Conservation (phyloP, 768 basidiomycete species). For the Boletus rubroflammeus region DNA sequence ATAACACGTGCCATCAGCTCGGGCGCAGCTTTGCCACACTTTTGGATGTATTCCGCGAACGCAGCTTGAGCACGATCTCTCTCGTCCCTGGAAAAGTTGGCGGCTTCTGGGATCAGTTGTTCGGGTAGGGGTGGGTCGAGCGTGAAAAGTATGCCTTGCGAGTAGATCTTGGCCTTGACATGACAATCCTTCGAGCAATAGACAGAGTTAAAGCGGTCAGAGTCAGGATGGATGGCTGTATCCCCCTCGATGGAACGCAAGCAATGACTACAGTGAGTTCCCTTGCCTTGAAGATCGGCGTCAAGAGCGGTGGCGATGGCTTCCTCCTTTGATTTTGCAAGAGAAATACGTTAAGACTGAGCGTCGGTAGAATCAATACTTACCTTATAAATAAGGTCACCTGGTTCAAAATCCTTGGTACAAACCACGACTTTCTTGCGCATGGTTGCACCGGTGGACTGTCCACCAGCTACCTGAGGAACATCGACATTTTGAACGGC, state of each 20-base stretch:
- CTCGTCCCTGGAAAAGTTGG: constrained; percentile 35
- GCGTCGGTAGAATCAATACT: not conserved
- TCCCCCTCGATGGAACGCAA: constrained; percentile 53
- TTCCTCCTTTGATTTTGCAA: constrained; percentile 52
- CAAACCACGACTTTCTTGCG: constrained; percentile 57
- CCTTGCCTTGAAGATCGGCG: constrained; percentile 61
- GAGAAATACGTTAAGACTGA: constrained; percentile 2
- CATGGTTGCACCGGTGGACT: constrained; percentile 19
- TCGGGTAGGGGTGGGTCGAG: constrained; percentile 57
- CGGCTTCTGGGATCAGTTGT: constrained; percentile 31
- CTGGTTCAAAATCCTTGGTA: constrained; percentile 61
- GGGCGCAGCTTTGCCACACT: constrained; percentile 42
- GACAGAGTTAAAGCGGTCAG: constrained; percentile 52
- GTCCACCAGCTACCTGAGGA: constrained; percentile 14
- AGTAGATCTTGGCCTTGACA: constrained; percentile 50
- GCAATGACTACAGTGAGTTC: constrained; percentile 72
- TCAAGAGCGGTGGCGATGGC: constrained; percentile 73
- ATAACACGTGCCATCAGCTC: constrained; percentile 69
- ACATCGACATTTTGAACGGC: constrained; percentile 43
- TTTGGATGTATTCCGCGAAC: constrained; percentile 53
- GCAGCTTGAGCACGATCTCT: constrained; percentile 59
- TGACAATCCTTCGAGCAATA: constrained; percentile 77
- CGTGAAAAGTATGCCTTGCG: constrained; percentile 69
- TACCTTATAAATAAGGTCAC: constrained; percentile 78
- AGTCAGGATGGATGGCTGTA: constrained; percentile 41